phyloP scores from a whole-genome alignment of 2,329 filamentous ascomycete genomes.

The Shiraia bambusicola region DNA sequence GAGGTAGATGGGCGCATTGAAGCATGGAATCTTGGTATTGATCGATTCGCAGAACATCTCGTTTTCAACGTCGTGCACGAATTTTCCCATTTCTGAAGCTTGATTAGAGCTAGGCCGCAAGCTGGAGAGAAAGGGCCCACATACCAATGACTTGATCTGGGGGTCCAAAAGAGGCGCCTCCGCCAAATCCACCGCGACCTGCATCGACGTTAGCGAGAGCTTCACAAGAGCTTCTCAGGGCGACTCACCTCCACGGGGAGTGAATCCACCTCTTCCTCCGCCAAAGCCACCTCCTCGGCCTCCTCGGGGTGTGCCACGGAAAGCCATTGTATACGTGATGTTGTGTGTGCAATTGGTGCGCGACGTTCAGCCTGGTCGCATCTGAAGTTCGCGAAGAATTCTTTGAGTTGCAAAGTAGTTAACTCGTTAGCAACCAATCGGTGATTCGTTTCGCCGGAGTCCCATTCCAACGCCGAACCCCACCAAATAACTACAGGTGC shows the following conservation, averaged over 20 bases:
- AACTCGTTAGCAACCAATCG: conserved; percentile 34
- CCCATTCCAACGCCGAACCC: conserved; percentile 21
- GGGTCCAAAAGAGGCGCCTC: conserved; percentile 45
- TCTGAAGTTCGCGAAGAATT: conserved; percentile 31
- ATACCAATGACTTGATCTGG: conserved; percentile 49
- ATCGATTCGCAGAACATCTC: conserved; percentile 96
- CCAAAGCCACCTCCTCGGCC: conserved; percentile 49
- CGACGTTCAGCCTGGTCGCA: conserved; percentile 17
- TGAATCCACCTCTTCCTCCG: conserved; percentile 55
- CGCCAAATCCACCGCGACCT: conserved; percentile 44
- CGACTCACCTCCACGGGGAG: conserved; percentile 52
- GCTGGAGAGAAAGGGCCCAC: conserved; percentile 1
- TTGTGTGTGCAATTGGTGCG: conserved; percentile 30
- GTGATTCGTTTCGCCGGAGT: conserved; percentile 25
- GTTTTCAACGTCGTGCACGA: conserved; percentile 92
- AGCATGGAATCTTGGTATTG: conserved; percentile 96
- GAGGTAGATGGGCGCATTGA: conserved; percentile 98
- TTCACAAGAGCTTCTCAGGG: conserved; percentile 18
- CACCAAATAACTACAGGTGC: conserved; percentile 27
- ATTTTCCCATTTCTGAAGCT: conserved; percentile 80
- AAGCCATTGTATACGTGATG: conserved; percentile 58
- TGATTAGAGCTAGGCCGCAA: conserved; percentile 16
- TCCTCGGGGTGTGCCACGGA: conserved; percentile 52
- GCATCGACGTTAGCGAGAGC: conserved; percentile 32
- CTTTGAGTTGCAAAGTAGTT: conserved; percentile 25